Evolutionary conservation across 2,329 filamentous ascomycete genomes (phyloP).

Genomic region (Fusarium sp.): DNA sequence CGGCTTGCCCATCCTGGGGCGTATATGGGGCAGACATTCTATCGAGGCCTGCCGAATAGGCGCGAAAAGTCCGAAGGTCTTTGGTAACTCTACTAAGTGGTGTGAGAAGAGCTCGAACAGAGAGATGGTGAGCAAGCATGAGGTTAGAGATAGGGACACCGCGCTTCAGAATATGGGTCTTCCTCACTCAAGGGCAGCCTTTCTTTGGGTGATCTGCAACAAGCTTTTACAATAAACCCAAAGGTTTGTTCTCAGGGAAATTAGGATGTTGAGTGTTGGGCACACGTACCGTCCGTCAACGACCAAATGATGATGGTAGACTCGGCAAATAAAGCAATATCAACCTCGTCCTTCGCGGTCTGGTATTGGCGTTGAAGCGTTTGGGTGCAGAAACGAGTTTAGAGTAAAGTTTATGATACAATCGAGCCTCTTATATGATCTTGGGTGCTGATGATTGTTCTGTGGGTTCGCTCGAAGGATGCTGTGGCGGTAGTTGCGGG

Average conservation of each 20-base stretch:
- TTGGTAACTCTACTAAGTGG: slow-evolving; percentile 7
- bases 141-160: background rate
- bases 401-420: background rate
- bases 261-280: background rate
- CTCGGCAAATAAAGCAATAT: background rate
- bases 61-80: background rate
- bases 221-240: slow-evolving; percentile 4
- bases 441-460: slow-evolving; percentile 7
- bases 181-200: slow-evolving; percentile 12
- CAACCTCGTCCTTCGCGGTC: background rate
- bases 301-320: background rate
- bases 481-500: slow-evolving; percentile 36
- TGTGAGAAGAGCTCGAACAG: slow-evolving; percentile 28
- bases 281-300: slow-evolving; percentile 16
- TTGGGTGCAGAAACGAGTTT: background rate
- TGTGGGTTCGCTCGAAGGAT: slow-evolving; percentile 9
- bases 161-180: background rate
- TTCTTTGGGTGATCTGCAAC: background rate
- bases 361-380: background rate
- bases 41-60: background rate
- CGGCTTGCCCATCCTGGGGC: slow-evolving; percentile 76
- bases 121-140: slow-evolving; percentile 9
- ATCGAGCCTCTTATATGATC: slow-evolving; percentile 22
- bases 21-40: slow-evolving; percentile 67
- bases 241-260: background rate